Evolutionary conservation across 495 filamentous ascomycete genomes (phyloP).

Genomic region (Cryomyces minteri): DNA sequence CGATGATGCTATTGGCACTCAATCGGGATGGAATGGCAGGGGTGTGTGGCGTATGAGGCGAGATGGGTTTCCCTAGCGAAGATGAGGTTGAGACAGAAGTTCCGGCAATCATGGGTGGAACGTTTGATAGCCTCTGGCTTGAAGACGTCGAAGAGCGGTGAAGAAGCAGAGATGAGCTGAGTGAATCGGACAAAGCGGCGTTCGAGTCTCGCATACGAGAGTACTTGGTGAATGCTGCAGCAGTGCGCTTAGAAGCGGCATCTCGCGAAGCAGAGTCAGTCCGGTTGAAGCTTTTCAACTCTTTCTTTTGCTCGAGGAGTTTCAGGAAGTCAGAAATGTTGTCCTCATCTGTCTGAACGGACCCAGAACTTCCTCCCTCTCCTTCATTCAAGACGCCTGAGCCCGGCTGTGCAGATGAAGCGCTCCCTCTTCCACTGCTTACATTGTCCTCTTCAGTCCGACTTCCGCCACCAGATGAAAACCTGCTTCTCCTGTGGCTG

Average conservation of each 20-base stretch:
- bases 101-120: constrained; percentile 67
- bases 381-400: constrained; percentile 64
- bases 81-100: constrained; percentile 72
- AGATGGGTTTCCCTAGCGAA: constrained; percentile 80
- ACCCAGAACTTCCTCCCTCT: constrained; percentile 23
- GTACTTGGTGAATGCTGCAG: constrained; percentile 55
- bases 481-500: constrained; percentile 58
- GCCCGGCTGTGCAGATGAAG: constrained; percentile 75
- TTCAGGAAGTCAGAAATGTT: constrained; percentile 87
- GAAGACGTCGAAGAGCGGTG: constrained; percentile 71
- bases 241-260: constrained; percentile 37
- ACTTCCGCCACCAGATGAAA: constrained; percentile 52
- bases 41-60: constrained; percentile 86
- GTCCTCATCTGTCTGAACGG: constrained; percentile 63
- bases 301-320: constrained; percentile 62
- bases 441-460: constrained; percentile 66
- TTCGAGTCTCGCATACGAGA: constrained; percentile 76
- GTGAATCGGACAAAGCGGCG: constrained; percentile 66
- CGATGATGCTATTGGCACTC: constrained; percentile 71
- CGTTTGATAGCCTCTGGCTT: constrained; percentile 65
- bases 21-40: constrained; percentile 85
- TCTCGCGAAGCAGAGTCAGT: constrained; percentile 34
- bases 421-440: constrained; percentile 75
- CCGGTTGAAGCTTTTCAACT: constrained; percentile 48
- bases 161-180: constrained; percentile 67